phyloP scores from a whole-genome alignment of 228 moss, liverwort and hornwort species.

The Sphagnum magellanicum region DNA sequence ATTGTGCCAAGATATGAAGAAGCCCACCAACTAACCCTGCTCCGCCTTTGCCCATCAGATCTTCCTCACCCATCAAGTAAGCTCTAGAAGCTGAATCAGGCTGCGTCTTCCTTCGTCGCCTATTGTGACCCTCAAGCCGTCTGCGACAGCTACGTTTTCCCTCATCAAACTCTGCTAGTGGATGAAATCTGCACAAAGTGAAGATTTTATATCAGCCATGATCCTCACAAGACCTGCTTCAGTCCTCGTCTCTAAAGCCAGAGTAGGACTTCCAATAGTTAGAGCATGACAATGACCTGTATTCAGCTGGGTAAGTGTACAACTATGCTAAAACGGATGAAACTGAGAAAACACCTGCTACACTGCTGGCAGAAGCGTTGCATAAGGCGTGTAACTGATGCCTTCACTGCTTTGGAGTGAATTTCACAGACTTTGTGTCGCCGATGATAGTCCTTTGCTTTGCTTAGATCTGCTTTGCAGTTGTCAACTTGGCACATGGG shows the following conservation, averaged over 20 bases:
- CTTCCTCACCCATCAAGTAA: conserved; percentile 17
- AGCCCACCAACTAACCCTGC: conserved; percentile 32
- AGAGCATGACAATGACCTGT: no score
- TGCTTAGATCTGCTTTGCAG: conserved; percentile 71
- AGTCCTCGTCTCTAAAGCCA: no score
- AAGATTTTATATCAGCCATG: neutral
- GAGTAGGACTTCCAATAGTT: no score
- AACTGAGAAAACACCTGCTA: conserved; percentile 34
- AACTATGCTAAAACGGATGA: neutral
- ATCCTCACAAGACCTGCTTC: no score
- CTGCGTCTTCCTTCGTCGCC: conserved; percentile 46
- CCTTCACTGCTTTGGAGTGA: conserved; percentile 78
- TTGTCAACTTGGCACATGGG: conserved; percentile 87
- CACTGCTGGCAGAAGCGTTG: conserved; percentile 99
- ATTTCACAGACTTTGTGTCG: conserved; percentile 94
- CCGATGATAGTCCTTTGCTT: conserved; percentile 91
- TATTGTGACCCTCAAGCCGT: conserved; percentile 51
- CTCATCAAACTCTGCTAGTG: conserved; percentile 48
- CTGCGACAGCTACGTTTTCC: conserved; percentile 55
- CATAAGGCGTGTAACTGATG: conserved; percentile 58
- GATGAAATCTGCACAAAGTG: conserved; percentile 23
- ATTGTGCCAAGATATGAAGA: conserved; percentile 26
- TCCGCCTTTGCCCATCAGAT: conserved; percentile 17
- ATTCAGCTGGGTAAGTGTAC: neutral
- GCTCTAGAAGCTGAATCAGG: conserved; percentile 46